Evolutionary conservation across 2,329 filamentous ascomycete genomes (phyloP).

Genomic region (Juglanconis oblonga): DNA sequence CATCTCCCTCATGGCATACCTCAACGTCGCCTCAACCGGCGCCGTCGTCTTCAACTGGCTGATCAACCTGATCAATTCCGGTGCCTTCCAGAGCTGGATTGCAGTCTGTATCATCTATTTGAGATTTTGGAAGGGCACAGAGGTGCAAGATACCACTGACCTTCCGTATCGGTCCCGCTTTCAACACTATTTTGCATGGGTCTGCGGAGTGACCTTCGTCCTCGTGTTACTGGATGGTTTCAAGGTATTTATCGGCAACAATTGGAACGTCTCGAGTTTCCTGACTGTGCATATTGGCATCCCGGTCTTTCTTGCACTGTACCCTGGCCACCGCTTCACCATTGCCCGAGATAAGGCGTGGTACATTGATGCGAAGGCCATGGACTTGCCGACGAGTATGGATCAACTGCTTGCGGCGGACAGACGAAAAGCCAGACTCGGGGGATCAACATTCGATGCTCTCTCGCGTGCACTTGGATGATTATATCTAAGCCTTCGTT

Average conservation of each 20-base stretch:
- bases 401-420: too few species aligned
- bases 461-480: too few species aligned
- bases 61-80: conserved; percentile 51
- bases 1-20: conserved; percentile 62
- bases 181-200: conserved; percentile 56
- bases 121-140: conserved; percentile 52
- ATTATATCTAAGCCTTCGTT: too few species aligned
- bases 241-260: conserved; percentile 57
- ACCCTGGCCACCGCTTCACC: conserved; percentile 43
- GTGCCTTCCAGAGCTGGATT: conserved; percentile 53
- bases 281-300: conserved; percentile 65
- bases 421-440: too few species aligned
- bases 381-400: too few species aligned
- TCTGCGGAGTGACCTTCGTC: conserved; percentile 35
- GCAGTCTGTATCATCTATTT: conserved; percentile 54
- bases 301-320: conserved; percentile 56
- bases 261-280: conserved; percentile 55
- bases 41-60: conserved; percentile 63
- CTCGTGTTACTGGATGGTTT: conserved; percentile 61
- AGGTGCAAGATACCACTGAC: conserved; percentile 33
- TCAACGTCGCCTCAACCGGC: conserved; percentile 55
- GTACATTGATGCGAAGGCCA: too few species aligned
- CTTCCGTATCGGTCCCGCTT: conserved; percentile 52
- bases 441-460: too few species aligned
- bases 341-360: too few species aligned